Evolutionary conservation across 371 early-diverging fungal species (phyloP).

Genomic region (Saksenaea oblongispora): DNA sequence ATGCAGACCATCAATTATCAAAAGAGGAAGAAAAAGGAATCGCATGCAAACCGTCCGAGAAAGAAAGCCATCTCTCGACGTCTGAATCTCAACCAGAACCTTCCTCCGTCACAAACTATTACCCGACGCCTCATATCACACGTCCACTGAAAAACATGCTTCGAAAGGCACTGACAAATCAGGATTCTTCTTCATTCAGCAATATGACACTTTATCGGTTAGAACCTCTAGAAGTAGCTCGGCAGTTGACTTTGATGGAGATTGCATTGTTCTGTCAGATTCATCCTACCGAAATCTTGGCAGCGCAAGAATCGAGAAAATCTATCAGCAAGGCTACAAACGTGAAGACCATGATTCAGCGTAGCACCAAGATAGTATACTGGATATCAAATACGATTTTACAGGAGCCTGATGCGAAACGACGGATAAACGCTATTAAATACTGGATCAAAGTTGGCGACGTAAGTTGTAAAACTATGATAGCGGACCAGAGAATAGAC

Average conservation of each 20-base stretch:
- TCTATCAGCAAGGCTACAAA: conserved; percentile 42
- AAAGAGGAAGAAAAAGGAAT: not conserved
- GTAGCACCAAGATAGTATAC: conserved; percentile 56
- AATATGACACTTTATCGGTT: conserved; percentile 46
- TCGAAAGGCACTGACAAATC: conserved; percentile 25
- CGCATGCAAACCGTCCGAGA: not conserved
- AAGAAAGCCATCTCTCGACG: not conserved
- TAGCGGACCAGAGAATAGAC: not conserved
- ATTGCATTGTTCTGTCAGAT: conserved; percentile 59
- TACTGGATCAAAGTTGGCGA: conserved; percentile 70
- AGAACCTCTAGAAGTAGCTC: conserved; percentile 75
- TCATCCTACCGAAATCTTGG: conserved; percentile 59
- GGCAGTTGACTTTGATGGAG: conserved; percentile 78
- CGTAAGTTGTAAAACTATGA: conserved; percentile 22
- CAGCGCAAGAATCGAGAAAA: conserved; percentile 62
- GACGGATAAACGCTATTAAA: conserved; percentile 62
- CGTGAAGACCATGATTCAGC: conserved; percentile 52
- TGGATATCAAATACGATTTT: conserved; percentile 78
- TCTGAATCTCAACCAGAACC: not conserved
- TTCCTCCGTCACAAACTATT: not conserved
- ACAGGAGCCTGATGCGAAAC: conserved; percentile 64
- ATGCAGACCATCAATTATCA: not conserved
- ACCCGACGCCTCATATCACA: conserved; percentile 26
- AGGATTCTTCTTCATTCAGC: conserved; percentile 5
- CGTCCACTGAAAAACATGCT: conserved; percentile 37